Base-by-base conservation (phyloP, 2,329 filamentous ascomycete genomes). In the Mycogone perniciosa region DNA sequence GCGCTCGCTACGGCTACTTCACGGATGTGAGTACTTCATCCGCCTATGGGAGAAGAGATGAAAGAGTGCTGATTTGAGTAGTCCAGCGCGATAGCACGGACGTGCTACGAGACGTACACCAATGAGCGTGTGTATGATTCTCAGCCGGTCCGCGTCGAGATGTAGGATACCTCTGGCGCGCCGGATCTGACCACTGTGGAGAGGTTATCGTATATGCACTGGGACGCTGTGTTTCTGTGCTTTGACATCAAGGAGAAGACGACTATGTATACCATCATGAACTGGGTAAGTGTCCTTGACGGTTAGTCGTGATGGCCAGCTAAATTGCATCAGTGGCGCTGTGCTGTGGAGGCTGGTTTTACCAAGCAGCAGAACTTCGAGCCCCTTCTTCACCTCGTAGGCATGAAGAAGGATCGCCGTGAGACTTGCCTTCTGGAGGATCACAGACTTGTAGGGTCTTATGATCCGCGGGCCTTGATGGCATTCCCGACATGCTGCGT, bases 101-200 rank as follows among this genome's bases (percentile, higher is more conserved):
- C 68, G 1, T 47, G 60, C 31, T 71, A 67, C 41, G 69, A 71
- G 46, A 67, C 63, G 0, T 71, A 70, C 50, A 56, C 58, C 39
- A 61, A 57, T 31, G 58, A 65, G 10, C 55, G 59, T 10, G 34
- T 54, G 2, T 64, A 62, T 52, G 38, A 62, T 40, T 54, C 50
- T 30, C 57, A 61, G 35, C 57, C 60, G 40, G 61, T 59, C 1
- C 59, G 58, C 51, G 54, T 68, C 45, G 69, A 71, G 58, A 50
- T 70, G 51, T 71, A 67, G 69, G 69, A 71, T 52, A 71, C 67
- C 54, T 71, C 69, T 29, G 69, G 69, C 56, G 62, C 65, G 27
- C 63, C 65, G 3, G 69, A 71, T 41, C 58, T 71, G 33, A 63
- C 62, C 43, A 67, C 61, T 2, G 62, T 71, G 6, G 57, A 64